A percentile compares a stretch with the other conserved stretches of the same genome.
These are phyloP conservation scores for cucumber (Cucumis sativus) DNA, from an alignment of 306 rosid species.

Conservation along the genomic window Cucumber_9930_V3 NC_026659.2:5203501-5204000, in stretches of 20 bases:
- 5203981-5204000: conserved; percentile 15
- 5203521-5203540: background rate
- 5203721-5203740: background rate
- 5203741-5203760: background rate
- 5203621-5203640: conserved; percentile 23
- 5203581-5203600: conserved; percentile 27
- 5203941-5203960: conserved; percentile 30
- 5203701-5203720: background rate
- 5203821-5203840: conserved; percentile 57
- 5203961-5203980: conserved; percentile 53
- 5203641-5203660: conserved; percentile 13
- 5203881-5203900: conserved; percentile 35
- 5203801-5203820: conserved; percentile 17
- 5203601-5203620: conserved; percentile 29
- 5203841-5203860: conserved; percentile 22
- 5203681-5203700: too few species aligned
- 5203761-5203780: conserved; percentile 18
- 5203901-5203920: conserved; percentile 36
- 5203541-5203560: background rate
- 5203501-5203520: background rate
- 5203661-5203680: too few species aligned
- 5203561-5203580: background rate
- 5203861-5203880: background rate
- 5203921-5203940: conserved; percentile 38
- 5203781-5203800: conserved; percentile 45